These are phyloP conservation scores for Schizosaccharomyces versatilis DNA, from an alignment of 1,139 yeast species.

Conservation along the genomic window DNA sequence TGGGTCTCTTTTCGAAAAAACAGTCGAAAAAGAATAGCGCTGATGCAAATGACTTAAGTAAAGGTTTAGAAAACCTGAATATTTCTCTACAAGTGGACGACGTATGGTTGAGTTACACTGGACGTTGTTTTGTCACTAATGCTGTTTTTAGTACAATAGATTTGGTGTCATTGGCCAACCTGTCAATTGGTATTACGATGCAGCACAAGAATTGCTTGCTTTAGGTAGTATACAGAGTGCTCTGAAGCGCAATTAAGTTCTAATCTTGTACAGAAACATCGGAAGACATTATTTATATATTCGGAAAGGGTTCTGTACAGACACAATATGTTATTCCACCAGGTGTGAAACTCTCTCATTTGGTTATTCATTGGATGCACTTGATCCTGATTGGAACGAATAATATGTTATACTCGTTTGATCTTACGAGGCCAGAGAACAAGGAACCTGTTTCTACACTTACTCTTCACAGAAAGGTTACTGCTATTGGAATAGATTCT, in stretches of 20 bases:
- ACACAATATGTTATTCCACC: background rate
- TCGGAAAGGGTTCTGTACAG: background rate
- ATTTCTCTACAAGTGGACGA: background rate
- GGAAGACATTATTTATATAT: background rate
- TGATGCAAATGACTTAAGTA: background rate
- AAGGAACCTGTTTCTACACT: constrained; percentile 14
- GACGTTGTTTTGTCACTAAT: background rate
- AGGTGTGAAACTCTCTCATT: background rate
- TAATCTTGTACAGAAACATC: too few species aligned
- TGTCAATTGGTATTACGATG: background rate
- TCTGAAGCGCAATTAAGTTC: too few species aligned
- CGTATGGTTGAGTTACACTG: background rate
- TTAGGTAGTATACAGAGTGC: background rate
- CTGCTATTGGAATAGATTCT: constrained; percentile 57
- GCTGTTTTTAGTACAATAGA: background rate
- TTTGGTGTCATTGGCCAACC: background rate
- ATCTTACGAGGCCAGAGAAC: constrained; percentile 18
- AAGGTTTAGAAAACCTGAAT: background rate
- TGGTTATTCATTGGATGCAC: background rate
- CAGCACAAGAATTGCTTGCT: background rate
- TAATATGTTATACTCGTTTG: background rate
- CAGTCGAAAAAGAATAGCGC: background rate
- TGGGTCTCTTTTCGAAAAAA: background rate
- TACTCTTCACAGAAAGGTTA: constrained; percentile 34
- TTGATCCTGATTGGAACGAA: background rate